Percentiles rank a stretch among this genome's conserved stretches.
phyloP scores from a whole-genome alignment of 352 stramenopile species.

The Pythium phragmitis region DNA sequence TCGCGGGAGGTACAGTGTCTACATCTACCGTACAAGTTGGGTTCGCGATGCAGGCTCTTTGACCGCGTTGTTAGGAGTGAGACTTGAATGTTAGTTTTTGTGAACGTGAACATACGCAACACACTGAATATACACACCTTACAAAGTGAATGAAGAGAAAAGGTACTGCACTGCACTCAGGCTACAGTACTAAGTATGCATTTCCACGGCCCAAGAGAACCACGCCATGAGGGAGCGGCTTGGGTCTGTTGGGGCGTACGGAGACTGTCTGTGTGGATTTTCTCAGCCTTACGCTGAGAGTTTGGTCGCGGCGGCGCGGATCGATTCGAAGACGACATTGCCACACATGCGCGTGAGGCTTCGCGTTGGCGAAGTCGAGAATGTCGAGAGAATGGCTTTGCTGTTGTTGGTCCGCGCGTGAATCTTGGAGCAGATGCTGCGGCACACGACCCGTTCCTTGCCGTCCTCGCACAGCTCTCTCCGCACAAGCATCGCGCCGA shows the following conservation, averaged over 20 bases:
- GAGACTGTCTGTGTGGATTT: background rate
- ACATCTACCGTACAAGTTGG: no score
- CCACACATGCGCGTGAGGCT: slow-evolving; percentile 35
- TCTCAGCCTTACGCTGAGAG: slow-evolving; percentile 2
- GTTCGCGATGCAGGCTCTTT: no score
- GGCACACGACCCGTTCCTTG: slow-evolving; percentile 44
- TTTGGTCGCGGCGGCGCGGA: slow-evolving; percentile 31
- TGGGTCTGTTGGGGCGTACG: background rate
- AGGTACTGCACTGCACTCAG: background rate
- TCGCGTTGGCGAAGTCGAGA: slow-evolving; percentile 16
- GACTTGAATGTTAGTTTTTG: no score
- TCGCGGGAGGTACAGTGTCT: no score
- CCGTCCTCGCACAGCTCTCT: slow-evolving; percentile 30
- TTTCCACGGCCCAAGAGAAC: slow-evolving; percentile 1
- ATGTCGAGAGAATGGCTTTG: slow-evolving; percentile 18
- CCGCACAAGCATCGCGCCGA: slow-evolving; percentile 23
- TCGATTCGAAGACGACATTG: slow-evolving; percentile 41
- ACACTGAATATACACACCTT: no score
- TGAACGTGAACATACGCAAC: no score
- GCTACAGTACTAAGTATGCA: background rate
- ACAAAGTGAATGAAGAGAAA: background rate
- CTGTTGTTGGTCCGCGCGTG: background rate
- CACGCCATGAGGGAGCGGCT: background rate
- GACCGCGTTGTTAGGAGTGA: no score
- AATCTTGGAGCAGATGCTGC: slow-evolving; percentile 62